Base-by-base conservation (phyloP, 176 grass and related monocot species). In the Saccharum spontaneum region DNA sequence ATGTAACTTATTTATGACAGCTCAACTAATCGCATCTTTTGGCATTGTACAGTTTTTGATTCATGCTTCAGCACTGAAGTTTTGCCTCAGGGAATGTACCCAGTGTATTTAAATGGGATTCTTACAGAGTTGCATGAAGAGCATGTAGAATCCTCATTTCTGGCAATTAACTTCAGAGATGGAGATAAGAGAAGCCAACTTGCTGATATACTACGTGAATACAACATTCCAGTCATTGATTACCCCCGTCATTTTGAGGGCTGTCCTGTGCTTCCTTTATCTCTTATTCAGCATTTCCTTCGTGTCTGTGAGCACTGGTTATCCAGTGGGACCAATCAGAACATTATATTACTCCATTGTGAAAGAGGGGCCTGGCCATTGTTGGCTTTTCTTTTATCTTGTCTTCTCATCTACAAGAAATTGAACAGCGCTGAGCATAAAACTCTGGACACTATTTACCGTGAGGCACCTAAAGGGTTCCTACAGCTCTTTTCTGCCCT, bases 21-120 rank as follows among this genome's bases (percentile, higher is more conserved):
- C 73, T 50, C 18, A 85, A 79, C 70, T 88, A 23, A 89, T 83
- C 12, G 16, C 23, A 74, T 66, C 80, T 90, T 89, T 20, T 78
- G 31, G 13, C 59, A 34, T 90, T 55, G 18, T 82, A 81, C 91
- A 98, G 96, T 98, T 95, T 98, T 95, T 83, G 96, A 98, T 92
- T 98, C 96, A 75, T 95, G 96, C 87, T 98, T 98, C 89, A 94
- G 85, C 84, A 98, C 93, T 71, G 96, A 98, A 87, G 96, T 98
- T 85, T 76, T 98, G 38, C 84, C 89, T 41, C 78, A 93, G 83
- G 91, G 90, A 86, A 89, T 95, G 80, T 98, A 98, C 59, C 86
- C 83, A 69, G 88, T 98, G 60, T 98, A 98, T 90, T 89, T 98
- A 73, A 92, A 86, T 70, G 96, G 91, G 76, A 94, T 89, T 84